phyloP scores from a whole-genome alignment of 345 rosid genomes.

The Adansonia digitata region DNA sequence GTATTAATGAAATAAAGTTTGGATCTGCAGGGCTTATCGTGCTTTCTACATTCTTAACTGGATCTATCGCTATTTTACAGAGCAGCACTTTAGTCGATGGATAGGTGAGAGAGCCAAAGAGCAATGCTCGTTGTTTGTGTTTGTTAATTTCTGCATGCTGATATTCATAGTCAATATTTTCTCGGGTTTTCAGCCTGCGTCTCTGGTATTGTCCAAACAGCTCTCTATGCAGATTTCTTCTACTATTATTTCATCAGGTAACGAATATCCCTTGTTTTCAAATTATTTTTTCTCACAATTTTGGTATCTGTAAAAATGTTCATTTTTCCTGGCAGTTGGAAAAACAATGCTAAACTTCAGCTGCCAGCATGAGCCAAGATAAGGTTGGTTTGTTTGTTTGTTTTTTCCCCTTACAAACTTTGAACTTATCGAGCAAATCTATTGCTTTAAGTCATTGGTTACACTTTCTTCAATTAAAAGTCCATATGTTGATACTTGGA shows the following conservation, averaged over 20 bases:
- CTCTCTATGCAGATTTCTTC: constrained; percentile 88
- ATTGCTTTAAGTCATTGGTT: neutral
- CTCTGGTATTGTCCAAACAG: constrained; percentile 83
- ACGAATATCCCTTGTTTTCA: neutral
- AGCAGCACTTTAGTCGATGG: constrained; percentile 65
- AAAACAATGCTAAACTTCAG: constrained; percentile 81
- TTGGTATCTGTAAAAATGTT: neutral
- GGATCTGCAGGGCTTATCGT: constrained; percentile 71
- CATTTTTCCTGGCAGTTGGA: constrained; percentile 57
- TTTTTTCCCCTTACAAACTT: neutral
- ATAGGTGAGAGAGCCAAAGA: constrained; percentile 47
- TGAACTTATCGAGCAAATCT: neutral
- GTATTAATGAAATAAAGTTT: neutral
- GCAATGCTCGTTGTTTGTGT: neutral
- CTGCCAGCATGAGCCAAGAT: constrained; percentile 62
- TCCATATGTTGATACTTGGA: neutral
- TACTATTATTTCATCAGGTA: constrained; percentile 89
- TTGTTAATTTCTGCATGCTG: neutral
- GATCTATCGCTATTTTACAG: constrained; percentile 74
- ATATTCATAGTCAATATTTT: neutral
- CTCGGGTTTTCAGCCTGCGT: constrained; percentile 56
- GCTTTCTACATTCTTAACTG: constrained; percentile 82
- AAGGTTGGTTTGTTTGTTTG: too few species aligned
- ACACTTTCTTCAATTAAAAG: neutral
- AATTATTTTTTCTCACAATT: neutral